phyloP scores from a whole-genome alignment of 2,329 filamentous ascomycete genomes.

The Beauveria australis region DNA sequence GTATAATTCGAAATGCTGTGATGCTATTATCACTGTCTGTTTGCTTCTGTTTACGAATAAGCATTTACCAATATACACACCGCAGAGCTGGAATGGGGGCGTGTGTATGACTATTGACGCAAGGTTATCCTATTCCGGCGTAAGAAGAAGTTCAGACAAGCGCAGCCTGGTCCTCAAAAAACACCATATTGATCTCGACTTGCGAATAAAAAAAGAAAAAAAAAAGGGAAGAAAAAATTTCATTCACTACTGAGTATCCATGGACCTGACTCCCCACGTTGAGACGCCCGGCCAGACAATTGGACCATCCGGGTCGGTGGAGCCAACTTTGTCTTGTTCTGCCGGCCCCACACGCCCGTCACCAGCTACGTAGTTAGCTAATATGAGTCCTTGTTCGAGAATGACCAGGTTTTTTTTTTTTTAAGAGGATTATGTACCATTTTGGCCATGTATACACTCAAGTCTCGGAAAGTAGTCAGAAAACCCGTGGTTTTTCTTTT shows the following conservation, averaged over 20 bases:
- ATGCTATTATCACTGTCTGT: neutral
- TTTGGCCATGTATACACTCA: neutral
- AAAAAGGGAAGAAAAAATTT: too few relatives aligned
- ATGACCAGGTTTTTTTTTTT: neutral
- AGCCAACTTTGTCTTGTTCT: neutral
- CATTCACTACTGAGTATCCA: too few relatives aligned
- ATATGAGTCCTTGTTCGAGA: neutral
- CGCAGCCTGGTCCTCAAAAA: neutral
- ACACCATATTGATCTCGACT: neutral
- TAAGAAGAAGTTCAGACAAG: neutral
- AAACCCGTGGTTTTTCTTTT: too few relatives aligned
- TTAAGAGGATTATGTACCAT: neutral
- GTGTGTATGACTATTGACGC: neutral
- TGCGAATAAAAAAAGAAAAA: neutral
- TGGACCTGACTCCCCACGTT: neutral
- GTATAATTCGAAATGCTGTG: too few relatives aligned
- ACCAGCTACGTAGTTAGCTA: neutral
- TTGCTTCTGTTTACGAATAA: neutral
- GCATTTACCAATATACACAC: neutral
- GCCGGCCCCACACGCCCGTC: conserved; percentile 5
- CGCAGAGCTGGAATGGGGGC: neutral
- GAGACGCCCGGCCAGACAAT: neutral
- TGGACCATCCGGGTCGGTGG: conserved; percentile 3
- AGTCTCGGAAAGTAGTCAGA: too few relatives aligned
- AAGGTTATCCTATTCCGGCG: neutral